Percentiles rank a stretch among this genome's conserved stretches.
phyloP scores from a whole-genome alignment of 2,329 filamentous ascomycete genomes.

The Teratosphaeria epicoccoides region DNA sequence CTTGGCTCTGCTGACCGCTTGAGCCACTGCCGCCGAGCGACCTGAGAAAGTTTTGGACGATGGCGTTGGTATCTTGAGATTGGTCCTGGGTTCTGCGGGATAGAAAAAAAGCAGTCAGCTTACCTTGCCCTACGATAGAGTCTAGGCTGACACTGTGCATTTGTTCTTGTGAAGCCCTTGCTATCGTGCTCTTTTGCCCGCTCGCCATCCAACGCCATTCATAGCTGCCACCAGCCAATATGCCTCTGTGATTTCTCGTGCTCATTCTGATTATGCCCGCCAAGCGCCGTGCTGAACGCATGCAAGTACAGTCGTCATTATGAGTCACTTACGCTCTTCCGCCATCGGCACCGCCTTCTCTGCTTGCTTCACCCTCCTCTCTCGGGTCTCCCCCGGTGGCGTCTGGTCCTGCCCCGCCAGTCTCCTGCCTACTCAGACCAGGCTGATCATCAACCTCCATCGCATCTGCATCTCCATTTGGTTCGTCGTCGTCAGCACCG shows the following conservation, averaged over 20 bases:
- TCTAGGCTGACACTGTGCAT: background rate
- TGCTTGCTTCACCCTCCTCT: constrained; percentile 75
- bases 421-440: constrained; percentile 49
- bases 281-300: constrained; percentile 7
- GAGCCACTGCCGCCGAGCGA: constrained; percentile 49
- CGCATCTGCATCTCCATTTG: constrained; percentile 33
- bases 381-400: constrained; percentile 86
- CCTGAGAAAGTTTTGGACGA: constrained; percentile 79
- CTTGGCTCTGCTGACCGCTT: constrained; percentile 20
- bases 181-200: background rate
- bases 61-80: constrained; percentile 54
- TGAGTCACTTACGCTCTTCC: constrained; percentile 90
- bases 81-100: constrained; percentile 38
- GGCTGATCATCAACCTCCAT: constrained; percentile 66
- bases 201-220: background rate
- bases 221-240: background rate
- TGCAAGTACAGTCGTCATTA: background rate
- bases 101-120: constrained; percentile 9
- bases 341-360: constrained; percentile 91
- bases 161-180: background rate
- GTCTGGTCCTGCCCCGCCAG: constrained; percentile 72
- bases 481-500: constrained; percentile 46
- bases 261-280: background rate
- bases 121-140: constrained; percentile 8
- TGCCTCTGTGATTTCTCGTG: background rate